These are phyloP conservation scores for Podospora appendiculata DNA, from an alignment of 495 filamentous ascomycete species.

Conservation along the genomic window DNA sequence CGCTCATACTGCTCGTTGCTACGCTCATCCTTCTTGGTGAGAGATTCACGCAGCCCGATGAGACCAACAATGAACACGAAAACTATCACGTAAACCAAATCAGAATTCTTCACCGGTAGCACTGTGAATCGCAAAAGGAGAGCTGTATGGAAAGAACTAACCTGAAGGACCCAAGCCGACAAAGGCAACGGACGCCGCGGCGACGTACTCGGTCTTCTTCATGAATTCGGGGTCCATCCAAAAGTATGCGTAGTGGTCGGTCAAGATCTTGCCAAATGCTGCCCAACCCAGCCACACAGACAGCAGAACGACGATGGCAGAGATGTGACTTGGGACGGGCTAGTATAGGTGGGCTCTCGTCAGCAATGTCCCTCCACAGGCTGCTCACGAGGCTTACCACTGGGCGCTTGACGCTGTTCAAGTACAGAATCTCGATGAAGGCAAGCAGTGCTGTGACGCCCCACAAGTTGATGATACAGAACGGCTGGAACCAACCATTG, in stretches of 20 bases:
- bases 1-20: no score
- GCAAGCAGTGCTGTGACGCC: conserved; percentile 33
- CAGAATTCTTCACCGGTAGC: neutral
- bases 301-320: conserved; percentile 28
- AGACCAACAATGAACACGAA: conserved; percentile 37
- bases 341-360: conserved; percentile 11
- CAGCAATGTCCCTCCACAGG: neutral
- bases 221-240: conserved; percentile 33
- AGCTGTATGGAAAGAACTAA: conserved; percentile 16
- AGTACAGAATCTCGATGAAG: conserved; percentile 35
- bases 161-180: conserved; percentile 22
- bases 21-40: conserved; percentile 14
- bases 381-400: conserved; percentile 22
- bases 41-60: conserved; percentile 33
- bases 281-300: conserved; percentile 40
- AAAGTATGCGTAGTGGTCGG: conserved; percentile 38
- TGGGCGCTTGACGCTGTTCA: conserved; percentile 43
- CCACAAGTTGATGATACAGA: conserved; percentile 39
- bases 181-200: conserved; percentile 28
- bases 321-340: conserved; percentile 29
- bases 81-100: conserved; percentile 14
- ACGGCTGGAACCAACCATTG: conserved; percentile 26
- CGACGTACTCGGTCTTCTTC: conserved; percentile 22
- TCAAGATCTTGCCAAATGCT: conserved; percentile 35
- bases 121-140: neutral